Percentiles rank a stretch among this genome's conserved stretches.
Evolutionary conservation across 768 basidiomycete genomes (phyloP).

Genomic region (Boletus pseudo-olivaceus): DNA sequence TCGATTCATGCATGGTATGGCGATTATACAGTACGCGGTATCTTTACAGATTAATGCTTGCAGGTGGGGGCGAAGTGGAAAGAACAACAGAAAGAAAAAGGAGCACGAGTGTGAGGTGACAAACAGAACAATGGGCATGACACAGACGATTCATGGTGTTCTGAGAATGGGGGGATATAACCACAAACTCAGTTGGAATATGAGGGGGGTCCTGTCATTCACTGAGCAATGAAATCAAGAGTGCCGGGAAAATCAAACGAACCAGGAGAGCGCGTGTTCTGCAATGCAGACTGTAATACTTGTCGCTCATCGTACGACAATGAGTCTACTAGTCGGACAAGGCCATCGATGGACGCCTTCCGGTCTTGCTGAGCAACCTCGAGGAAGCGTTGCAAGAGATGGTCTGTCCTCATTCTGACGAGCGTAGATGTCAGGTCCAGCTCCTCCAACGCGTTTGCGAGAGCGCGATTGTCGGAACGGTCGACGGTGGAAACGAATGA

Average conservation of each 20-base stretch:
- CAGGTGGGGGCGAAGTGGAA: not conserved
- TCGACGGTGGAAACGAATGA: conserved; percentile 56
- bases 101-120: not conserved
- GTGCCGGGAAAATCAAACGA: conserved; percentile 21
- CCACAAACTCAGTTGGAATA: conserved; percentile 29
- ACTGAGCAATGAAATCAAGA: conserved; percentile 1
- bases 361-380: conserved; percentile 70
- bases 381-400: conserved; percentile 63
- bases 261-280: conserved; percentile 61
- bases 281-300: conserved; percentile 56
- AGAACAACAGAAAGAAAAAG: conserved; percentile 5
- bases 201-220: conserved; percentile 38
- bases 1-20: conserved; percentile 8
- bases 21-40: conserved; percentile 21
- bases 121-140: not conserved
- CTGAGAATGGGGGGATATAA: not conserved
- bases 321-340: conserved; percentile 67
- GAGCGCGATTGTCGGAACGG: conserved; percentile 49
- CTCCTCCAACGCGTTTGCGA: conserved; percentile 65
- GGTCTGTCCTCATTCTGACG: conserved; percentile 64
- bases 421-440: conserved; percentile 63
- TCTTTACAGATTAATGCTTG: conserved; percentile 14
- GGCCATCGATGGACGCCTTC: conserved; percentile 71
- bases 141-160: conserved; percentile 7
- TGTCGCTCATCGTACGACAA: conserved; percentile 72